Percentiles rank a stretch among this genome's conserved stretches.
phyloP scores from a whole-genome alignment of 352 stramenopile species.

The Phytopythium kandeliae region DNA sequence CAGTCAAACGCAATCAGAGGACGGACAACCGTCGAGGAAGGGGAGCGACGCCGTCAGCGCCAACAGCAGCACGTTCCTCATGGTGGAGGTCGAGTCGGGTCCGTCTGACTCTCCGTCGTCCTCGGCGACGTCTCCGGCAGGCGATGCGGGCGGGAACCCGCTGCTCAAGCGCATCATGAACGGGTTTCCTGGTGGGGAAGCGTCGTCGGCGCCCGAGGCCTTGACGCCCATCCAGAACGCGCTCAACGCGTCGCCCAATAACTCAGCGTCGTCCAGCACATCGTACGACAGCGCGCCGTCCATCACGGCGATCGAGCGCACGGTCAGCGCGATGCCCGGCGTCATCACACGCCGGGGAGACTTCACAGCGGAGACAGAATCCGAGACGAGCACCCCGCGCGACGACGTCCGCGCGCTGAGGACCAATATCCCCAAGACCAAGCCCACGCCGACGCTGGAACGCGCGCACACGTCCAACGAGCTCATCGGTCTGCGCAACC shows the following conservation, averaged over 20 bases:
- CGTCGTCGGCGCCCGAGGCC: constrained; percentile 26
- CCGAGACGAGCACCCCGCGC: constrained; percentile 8
- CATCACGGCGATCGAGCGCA: constrained; percentile 35
- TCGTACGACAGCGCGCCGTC: constrained; percentile 39
- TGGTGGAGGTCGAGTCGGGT: constrained; percentile 9
- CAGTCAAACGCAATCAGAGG: neutral
- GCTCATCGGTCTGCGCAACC: constrained; percentile 48
- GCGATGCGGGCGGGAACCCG: constrained; percentile 8
- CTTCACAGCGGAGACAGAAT: constrained; percentile 12
- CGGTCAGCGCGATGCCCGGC: constrained; percentile 18
- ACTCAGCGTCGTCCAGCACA: constrained; percentile 26
- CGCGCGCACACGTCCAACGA: constrained; percentile 69
- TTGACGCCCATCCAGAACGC: constrained; percentile 27
- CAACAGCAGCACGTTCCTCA: constrained; percentile 5
- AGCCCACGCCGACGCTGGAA: constrained; percentile 45
- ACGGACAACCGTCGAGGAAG: neutral
- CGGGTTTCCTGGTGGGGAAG: constrained; percentile 11
- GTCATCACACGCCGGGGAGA: constrained; percentile 30
- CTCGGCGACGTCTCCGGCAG: constrained; percentile 29
- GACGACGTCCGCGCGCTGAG: neutral
- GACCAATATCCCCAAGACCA: constrained; percentile 7
- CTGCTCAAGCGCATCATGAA: constrained; percentile 10
- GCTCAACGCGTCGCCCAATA: constrained; percentile 23
- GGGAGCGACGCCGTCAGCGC: constrained; percentile 5
- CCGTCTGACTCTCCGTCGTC: constrained; percentile 28